Base-by-base conservation (phyloP, 2,329 filamentous ascomycete genomes). In the Apiospora sp. region DNA sequence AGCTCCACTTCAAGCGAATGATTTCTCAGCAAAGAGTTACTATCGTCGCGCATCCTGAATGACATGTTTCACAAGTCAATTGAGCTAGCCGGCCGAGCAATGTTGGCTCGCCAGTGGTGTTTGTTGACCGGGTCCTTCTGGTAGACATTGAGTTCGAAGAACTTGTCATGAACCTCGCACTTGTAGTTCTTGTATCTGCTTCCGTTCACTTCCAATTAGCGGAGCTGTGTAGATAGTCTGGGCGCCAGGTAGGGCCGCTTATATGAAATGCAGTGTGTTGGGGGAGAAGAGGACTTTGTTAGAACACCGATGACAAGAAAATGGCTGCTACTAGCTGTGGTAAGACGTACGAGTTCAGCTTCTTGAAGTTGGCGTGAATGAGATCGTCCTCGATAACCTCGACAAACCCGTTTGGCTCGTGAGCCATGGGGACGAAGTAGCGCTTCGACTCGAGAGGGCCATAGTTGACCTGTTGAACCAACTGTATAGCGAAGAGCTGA, bases 141-240 rank as follows among this genome's bases (percentile, higher is more conserved):
- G 73, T 87, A 87, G 1, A 87, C 22, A 75, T 87, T 87, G 43
- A 85, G 30, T 74, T 87, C 85, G 74, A 86, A 87, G 78, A 87
- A 87, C 73, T 81, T 84, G 73, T 86, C 81, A 74, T 87, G 84
- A 1, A 1, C 34, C 0, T 71, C 73, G 71, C 85, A 87, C 70
- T 80, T 84, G 80, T 81, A 87, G 74, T 87, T 87, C 78, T 87
- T 87, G 77, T 81, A 86, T 8, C 84, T 87, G 69, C 48, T 8
- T 49, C 22, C 48, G 22, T 49, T 22, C 19, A 49, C 22, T 10
- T 24, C 48, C 48, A 49, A 12, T 49, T 12, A 49, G 48, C 46
- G 46, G 46, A 22, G 14, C 46, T n/a, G 46, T 49, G 46, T 8
- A 22, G 46, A n/a, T 49, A 49, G 46, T 49, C 46, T 49, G 48